A percentile compares a stretch with the other conserved stretches of the same genome.
phyloP scores from a whole-genome alignment of 768 basidiomycete species.

The Kondoa malvinella region DNA sequence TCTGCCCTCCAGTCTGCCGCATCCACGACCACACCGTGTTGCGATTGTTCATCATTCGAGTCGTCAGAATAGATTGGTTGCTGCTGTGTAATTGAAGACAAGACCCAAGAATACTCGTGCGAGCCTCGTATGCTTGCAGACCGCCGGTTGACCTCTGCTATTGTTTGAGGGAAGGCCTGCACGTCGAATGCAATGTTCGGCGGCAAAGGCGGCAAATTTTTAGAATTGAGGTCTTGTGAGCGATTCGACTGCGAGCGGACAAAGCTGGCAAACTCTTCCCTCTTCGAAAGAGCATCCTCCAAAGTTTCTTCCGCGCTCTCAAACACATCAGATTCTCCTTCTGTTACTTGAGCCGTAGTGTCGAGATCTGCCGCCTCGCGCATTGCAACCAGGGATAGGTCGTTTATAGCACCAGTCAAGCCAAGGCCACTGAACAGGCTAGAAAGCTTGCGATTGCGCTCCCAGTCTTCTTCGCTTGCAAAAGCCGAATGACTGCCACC shows the following conservation, averaged over 20 bases:
- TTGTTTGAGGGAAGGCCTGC: background rate
- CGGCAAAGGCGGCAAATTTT: too few relatives aligned
- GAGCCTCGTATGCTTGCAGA: background rate
- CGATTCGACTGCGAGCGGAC: background rate
- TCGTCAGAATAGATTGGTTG: background rate
- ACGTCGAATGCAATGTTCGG: too few relatives aligned
- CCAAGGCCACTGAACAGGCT: slow-evolving; percentile 15
- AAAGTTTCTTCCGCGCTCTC: background rate
- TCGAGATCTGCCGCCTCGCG: background rate
- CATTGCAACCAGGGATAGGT: background rate
- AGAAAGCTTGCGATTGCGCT: slow-evolving; percentile 12
- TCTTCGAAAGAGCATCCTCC: background rate
- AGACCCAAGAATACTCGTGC: background rate
- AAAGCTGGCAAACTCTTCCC: background rate
- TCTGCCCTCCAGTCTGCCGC: background rate
- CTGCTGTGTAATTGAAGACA: background rate
- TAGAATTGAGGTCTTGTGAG: too few relatives aligned
- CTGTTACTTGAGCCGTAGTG: background rate
- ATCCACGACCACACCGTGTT: background rate
- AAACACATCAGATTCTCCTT: slow-evolving; percentile 6
- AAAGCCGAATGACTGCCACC: background rate
- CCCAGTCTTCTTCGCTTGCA: slow-evolving; percentile 5
- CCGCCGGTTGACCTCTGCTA: background rate
- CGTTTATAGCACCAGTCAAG: background rate
- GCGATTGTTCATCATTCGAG: background rate